phyloP scores from a whole-genome alignment of 2,329 filamentous ascomycete genomes.

The Aspergillus alliaceus region DNA sequence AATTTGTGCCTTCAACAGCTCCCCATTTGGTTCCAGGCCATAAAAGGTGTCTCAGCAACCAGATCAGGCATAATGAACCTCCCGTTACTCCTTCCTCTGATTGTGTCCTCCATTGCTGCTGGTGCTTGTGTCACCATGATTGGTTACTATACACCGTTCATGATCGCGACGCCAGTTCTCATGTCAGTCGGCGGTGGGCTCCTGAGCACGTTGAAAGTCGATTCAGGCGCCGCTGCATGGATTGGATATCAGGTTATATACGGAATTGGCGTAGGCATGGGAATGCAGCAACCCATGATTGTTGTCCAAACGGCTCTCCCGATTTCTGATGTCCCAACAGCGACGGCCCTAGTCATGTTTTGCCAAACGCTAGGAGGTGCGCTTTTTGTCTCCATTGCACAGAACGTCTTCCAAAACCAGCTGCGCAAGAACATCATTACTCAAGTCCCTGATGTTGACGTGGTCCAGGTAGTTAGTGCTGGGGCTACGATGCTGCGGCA shows the following conservation, averaged over 20 bases:
- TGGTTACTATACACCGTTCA: conserved; percentile 44
- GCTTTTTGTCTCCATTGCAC: conserved; percentile 25
- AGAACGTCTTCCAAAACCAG: conserved; percentile 41
- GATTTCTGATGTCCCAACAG: conserved; percentile 33
- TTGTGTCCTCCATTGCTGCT: conserved; percentile 31
- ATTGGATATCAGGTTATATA: conserved; percentile 41
- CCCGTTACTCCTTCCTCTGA: conserved; percentile 33
- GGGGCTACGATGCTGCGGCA: conserved; percentile 41
- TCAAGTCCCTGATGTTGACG: conserved; percentile 27
- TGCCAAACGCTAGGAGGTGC: conserved; percentile 39
- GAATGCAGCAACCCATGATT: conserved; percentile 37
- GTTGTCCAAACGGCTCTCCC: conserved; percentile 36
- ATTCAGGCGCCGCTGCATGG: conserved; percentile 34
- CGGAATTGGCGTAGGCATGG: conserved; percentile 37
- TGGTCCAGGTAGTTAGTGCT: conserved; percentile 27
- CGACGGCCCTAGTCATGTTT: conserved; percentile 38
- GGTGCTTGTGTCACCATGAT: conserved; percentile 31
- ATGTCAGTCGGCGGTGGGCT: conserved; percentile 37
- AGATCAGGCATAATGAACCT: conserved; percentile 42
- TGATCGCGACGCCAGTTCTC: conserved; percentile 33
- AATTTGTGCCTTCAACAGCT: conserved; percentile 25
- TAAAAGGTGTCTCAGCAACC: conserved; percentile 35
- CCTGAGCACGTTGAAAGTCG: conserved; percentile 34
- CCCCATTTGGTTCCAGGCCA: conserved; percentile 46
- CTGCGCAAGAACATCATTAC: conserved; percentile 27